Conservation (phyloP, 2,329 filamentous ascomycete species). For the Macrophomina pseudophaseolina region DNA sequence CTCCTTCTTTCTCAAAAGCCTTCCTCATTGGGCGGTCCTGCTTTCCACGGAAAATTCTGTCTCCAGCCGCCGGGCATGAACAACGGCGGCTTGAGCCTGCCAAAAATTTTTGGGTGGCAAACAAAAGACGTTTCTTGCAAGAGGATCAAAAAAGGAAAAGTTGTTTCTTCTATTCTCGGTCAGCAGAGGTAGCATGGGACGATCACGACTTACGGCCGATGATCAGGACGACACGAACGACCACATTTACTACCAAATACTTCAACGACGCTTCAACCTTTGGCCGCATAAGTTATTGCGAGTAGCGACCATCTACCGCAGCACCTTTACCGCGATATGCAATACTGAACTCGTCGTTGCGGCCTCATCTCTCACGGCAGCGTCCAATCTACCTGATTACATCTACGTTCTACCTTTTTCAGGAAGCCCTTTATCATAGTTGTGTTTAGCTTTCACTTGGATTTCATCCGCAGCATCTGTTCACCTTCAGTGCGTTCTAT, state of each 20-base stretch:
- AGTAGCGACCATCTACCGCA: neutral
- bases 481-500: conserved; percentile 7
- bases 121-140: conserved; percentile 9
- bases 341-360: neutral
- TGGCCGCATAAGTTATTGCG: neutral
- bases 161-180: neutral
- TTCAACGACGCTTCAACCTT: neutral
- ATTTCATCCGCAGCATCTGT: neutral
- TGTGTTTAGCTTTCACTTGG: neutral
- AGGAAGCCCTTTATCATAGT: neutral
- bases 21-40: neutral
- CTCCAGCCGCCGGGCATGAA: neutral
- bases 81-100: neutral
- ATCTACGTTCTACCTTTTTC: neutral
- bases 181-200: conserved; percentile 3
- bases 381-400: neutral
- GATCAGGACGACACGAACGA: conserved; percentile 14
- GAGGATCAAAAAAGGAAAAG: conserved; percentile 20
- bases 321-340: neutral
- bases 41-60: neutral
- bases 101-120: conserved; percentile 8
- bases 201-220: conserved; percentile 14
- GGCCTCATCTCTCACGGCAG: neutral
- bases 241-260: neutral
- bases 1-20: neutral